Conservation (phyloP, 2,329 filamentous ascomycete species). For the Colletotrichum cuscutae region DNA sequence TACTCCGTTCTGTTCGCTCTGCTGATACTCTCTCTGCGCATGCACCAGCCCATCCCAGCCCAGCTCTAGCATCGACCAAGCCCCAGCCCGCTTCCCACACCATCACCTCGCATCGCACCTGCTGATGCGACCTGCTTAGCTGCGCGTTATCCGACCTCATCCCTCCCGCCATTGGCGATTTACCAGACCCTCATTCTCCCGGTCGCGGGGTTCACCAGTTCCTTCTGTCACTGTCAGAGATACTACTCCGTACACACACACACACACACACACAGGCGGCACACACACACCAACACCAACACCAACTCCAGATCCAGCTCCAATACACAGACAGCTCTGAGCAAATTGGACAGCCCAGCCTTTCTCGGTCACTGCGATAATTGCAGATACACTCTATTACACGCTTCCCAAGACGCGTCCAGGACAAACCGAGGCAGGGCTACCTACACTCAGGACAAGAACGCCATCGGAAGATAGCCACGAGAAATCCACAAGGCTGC, state of each 20-base stretch:
- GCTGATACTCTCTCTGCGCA: slow-evolving; percentile 3
- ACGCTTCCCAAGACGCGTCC: neutral
- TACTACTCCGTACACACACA: neutral
- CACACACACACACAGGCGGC: neutral
- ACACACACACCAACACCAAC: neutral
- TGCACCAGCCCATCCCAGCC: slow-evolving; percentile 19
- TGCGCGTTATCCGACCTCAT: slow-evolving; percentile 26
- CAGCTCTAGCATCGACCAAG: neutral
- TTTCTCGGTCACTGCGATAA: neutral
- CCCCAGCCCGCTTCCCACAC: slow-evolving; percentile 14
- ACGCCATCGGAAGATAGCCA: neutral
- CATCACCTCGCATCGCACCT: slow-evolving; percentile 19
- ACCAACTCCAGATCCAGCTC: neutral
- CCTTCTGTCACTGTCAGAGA: neutral
- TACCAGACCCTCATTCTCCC: neutral
- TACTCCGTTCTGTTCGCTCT: neutral
- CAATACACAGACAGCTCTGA: neutral
- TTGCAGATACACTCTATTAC: neutral
- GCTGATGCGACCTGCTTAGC: slow-evolving; percentile 19
- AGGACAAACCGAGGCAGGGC: neutral
- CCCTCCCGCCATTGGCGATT: neutral
- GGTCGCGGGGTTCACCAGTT: neutral
- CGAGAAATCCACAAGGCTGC: slow-evolving; percentile 3
- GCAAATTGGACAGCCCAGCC: neutral
- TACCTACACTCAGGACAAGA: neutral